Base-by-base conservation (phyloP, 2,329 filamentous ascomycete species). In the Paecilomyces sp. region DNA sequence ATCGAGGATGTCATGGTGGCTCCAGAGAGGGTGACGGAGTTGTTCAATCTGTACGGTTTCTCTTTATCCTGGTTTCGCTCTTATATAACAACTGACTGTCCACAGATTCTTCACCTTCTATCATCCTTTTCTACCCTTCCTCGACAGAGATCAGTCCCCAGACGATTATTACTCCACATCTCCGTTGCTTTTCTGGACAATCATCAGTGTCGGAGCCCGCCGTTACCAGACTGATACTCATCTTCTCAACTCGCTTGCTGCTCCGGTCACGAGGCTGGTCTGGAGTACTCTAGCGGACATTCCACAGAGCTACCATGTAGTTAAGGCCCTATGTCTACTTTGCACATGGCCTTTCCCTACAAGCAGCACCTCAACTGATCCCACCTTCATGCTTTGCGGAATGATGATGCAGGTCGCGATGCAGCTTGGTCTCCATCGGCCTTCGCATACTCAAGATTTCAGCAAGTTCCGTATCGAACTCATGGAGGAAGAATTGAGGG, bases 381-480 rank as follows among this genome's bases (percentile, higher is more conserved):
- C 85, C 2, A 88, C 85, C 2, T 87, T 86, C 68, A 87, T 87
- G 80, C 76, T 87, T 12, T 83, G 82, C 61, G 85, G 85, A 54
- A 77, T 85, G 70, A 88, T 88, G 85, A 83, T 88, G 74, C 84
- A 88, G 68, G 80, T 87, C 53, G 84, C 85, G n/a, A 84, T 87
- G 80, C 85, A 88, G 66, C 84, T 87, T 61, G 85, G 85, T 51
- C 74, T 88, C 24, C 85, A 88, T 67, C 79, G 85, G 31, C 85
- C 85, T 1, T 85, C 83, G 0, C 84, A 88, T 68, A 81, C 84
- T 2, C 84, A 87, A 62, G 79, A 81, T 65, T 81, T 81, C 61
- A 78, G 74, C 64, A 81, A 80, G 58, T 81, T 80, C 61, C 73
- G 77, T 8, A 73, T 80, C 24, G 76, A 86, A 57, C 71, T 88